Evolutionary conservation across 805 yeast species (phyloP).

Genomic region (Ogataea kodamae): DNA sequence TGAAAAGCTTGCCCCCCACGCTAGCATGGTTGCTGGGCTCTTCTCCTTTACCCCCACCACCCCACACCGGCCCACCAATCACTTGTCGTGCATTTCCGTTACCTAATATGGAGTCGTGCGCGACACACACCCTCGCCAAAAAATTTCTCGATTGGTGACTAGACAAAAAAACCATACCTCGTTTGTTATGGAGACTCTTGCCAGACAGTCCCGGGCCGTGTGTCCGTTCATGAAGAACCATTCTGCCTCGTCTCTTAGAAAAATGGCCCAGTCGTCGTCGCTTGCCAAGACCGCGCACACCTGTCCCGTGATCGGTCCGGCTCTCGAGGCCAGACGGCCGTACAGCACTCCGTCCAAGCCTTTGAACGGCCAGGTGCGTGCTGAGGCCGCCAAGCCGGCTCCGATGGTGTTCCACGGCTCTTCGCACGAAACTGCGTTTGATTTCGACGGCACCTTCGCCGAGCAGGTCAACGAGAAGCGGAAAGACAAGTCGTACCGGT

Average conservation of each 20-base stretch:
- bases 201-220: conserved; percentile 69
- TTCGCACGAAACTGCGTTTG: conserved; percentile 55
- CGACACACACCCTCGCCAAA: conserved; percentile 1
- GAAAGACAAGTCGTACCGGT: conserved; percentile 88
- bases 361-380: conserved; percentile 42
- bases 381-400: conserved; percentile 22
- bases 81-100: conserved; percentile 1
- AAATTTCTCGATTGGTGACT: conserved; percentile 1
- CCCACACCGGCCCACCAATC: conserved; percentile 4
- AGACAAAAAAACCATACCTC: no score
- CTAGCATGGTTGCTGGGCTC: no score
- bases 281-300: conserved; percentile 59
- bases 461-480: conserved; percentile 71
- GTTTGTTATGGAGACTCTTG: conserved; percentile 65
- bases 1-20: no score
- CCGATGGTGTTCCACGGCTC: conserved; percentile 27
- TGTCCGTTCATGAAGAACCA: conserved; percentile 77
- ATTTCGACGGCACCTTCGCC: conserved; percentile 67
- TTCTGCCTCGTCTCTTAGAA: conserved; percentile 57
- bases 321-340: conserved; percentile 44
- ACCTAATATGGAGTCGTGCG: conserved; percentile 9
- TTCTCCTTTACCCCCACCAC: no score
- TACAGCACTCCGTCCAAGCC: conserved; percentile 48
- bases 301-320: conserved; percentile 92
- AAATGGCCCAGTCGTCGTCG: conserved; percentile 42